These are phyloP conservation scores for Hyphopichia burtonii DNA, from an alignment of 1,139 yeast species.

Conservation along the genomic window DNA sequence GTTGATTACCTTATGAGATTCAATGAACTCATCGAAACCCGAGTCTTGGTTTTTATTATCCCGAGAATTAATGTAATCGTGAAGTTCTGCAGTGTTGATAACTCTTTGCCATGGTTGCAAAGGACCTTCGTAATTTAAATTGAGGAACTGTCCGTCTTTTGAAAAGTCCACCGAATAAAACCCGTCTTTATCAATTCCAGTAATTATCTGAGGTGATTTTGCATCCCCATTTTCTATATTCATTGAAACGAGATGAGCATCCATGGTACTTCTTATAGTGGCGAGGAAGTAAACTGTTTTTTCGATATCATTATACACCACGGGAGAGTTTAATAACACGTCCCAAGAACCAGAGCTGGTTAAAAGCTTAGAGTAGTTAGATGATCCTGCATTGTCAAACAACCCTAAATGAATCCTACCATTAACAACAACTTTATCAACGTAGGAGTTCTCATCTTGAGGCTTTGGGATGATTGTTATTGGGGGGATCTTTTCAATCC, in stretches of 20 bases:
- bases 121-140: conserved; percentile 64
- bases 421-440: conserved; percentile 65
- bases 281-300: conserved; percentile 62
- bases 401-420: conserved; percentile 72
- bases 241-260: conserved; percentile 28
- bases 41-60: conserved; percentile 4
- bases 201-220: conserved; percentile 14
- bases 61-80: conserved; percentile 15
- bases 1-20: conserved; percentile 29
- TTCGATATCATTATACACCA: conserved; percentile 53
- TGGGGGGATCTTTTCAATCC: conserved; percentile 49
- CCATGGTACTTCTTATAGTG: conserved; percentile 44
- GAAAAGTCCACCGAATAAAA: conserved; percentile 45
- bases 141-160: conserved; percentile 52
- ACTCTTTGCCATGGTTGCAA: conserved; percentile 62
- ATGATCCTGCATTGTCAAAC: conserved; percentile 49
- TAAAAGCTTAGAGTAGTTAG: conserved; percentile 46
- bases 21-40: conserved; percentile 19
- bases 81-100: conserved; percentile 42
- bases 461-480: conserved; percentile 27
- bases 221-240: conserved; percentile 14
- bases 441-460: conserved; percentile 57
- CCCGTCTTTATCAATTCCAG: conserved; percentile 26
- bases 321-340: conserved; percentile 52
- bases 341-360: conserved; percentile 68